Percentiles rank a stretch among this genome's conserved stretches.
These are phyloP conservation scores for Tolypocladium paradoxum DNA, from an alignment of 2,329 filamentous ascomycete genomes.

Conservation along the genomic window DNA sequence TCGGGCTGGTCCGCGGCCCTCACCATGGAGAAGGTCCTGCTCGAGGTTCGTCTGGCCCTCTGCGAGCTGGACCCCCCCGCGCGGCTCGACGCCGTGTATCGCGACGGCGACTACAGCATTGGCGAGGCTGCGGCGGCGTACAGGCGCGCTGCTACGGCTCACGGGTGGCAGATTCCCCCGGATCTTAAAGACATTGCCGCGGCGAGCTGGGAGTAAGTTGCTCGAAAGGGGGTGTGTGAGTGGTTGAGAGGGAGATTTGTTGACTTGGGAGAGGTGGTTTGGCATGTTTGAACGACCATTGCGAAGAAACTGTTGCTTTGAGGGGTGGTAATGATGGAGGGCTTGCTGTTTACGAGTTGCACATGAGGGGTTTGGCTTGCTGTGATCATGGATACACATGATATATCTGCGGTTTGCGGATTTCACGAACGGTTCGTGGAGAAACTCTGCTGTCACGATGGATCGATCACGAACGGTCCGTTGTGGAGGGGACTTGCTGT, in stretches of 20 bases:
- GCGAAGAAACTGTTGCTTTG: too few species aligned
- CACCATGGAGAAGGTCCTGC: constrained; percentile 66
- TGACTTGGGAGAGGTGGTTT: too few species aligned
- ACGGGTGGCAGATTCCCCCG: constrained; percentile 63
- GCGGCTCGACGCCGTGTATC: constrained; percentile 37
- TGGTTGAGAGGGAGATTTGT: not conserved
- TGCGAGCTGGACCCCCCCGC: constrained; percentile 63
- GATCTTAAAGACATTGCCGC: constrained; percentile 40
- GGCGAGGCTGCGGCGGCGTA: constrained; percentile 66
- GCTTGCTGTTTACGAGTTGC: too few species aligned
- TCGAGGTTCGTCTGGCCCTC: constrained; percentile 73
- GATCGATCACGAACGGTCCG: too few species aligned
- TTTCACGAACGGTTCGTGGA: too few species aligned
- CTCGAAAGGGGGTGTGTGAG: not conserved
- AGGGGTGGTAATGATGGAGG: too few species aligned
- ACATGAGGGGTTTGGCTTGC: too few species aligned
- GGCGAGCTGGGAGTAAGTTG: not conserved
- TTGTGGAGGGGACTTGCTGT: too few species aligned
- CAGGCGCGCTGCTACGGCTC: constrained; percentile 48
- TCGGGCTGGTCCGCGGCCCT: constrained; percentile 68
- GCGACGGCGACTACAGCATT: constrained; percentile 47
- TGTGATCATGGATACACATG: too few species aligned
- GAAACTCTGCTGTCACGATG: too few species aligned
- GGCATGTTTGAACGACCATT: too few species aligned
- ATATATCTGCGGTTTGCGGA: too few species aligned